Conservation (phyloP, 2,329 filamentous ascomycete genomes). For the Sclerotinia subarctica region DNA sequence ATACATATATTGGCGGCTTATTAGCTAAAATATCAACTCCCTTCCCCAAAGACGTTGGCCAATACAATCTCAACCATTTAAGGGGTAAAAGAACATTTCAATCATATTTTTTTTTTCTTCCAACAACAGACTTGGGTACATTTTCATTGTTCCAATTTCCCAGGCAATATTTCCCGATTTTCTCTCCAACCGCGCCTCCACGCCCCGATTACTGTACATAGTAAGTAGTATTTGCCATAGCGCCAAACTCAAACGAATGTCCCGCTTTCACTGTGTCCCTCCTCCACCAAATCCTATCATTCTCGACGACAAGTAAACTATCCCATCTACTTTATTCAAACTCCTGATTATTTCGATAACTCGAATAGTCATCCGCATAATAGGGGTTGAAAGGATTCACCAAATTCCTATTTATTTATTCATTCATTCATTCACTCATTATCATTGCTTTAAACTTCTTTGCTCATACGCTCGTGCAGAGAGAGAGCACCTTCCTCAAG, state of each 20-base stretch:
- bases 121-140: not conserved
- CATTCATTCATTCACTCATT: not conserved
- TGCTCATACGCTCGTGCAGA: slow-evolving; percentile 4
- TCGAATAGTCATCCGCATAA: not conserved
- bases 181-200: slow-evolving; percentile 14
- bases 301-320: slow-evolving; percentile 16
- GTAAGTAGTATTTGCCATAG: slow-evolving; percentile 8
- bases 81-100: slow-evolving; percentile 12
- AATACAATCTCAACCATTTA: not conserved
- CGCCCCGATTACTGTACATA: not conserved
- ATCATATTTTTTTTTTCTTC: not conserved
- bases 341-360: slow-evolving; percentile 8
- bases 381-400: not conserved
- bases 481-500: slow-evolving; percentile 13
- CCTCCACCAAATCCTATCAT: slow-evolving; percentile 20
- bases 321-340: not conserved
- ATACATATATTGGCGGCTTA: not conserved
- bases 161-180: slow-evolving; percentile 6
- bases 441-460: slow-evolving; percentile 1
- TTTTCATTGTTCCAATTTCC: slow-evolving; percentile 9
- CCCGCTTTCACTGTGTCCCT: slow-evolving; percentile 22
- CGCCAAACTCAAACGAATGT: slow-evolving; percentile 22
- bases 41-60: not conserved
- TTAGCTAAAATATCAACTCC: slow-evolving; percentile 1
- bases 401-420: not conserved